Base-by-base conservation (phyloP, 768 basidiomycete genomes). In the Termitomyces sp. region DNA sequence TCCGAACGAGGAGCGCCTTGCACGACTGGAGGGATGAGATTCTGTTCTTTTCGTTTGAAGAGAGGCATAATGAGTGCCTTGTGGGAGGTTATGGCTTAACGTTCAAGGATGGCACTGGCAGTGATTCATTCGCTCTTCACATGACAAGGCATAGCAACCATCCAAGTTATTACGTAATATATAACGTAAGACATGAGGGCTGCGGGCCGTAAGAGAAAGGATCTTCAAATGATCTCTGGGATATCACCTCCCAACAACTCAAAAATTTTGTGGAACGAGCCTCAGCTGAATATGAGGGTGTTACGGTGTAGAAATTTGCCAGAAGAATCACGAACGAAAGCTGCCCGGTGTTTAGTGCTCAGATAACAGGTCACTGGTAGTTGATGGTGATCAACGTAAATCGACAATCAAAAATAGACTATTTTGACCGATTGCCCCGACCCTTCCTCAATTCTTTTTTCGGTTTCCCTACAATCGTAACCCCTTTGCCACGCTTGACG, bases 401-500 rank as follows among this genome's bases (percentile, higher is more conserved):
- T 21, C 53, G 17, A 42, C 16, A 46, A 31, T 32, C 35, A n/a
- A 37, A 21, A 37, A 32, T 41, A 27, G 14, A 41, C 19, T 46
- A 57, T 53, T 31, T 47, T 34, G 49, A 46, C 21, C 53, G 27
- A n/a, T 59, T 60, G 21, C 16, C 12, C 47, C 49, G 52, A 38
- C 59, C 76, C 60, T 71, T 73, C 60, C 69, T 72, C 44, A 67
- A 54, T 57, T 71, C 68, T 65, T 75, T 76, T 57, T 69, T 73
- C 62, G 72, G 74, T 71, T 94, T 95, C 23, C 93, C 94, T 41
- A 95, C 82, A 17, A 95, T 86, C 0, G 92, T 95, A 40, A 95
- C 89, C 0, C 94, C 92, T 66, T 84, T 89, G 1, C 92, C 91
- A 31, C 78, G 82, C 68, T 92, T 95, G 29, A 97, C 86, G 9